phyloP scores from a whole-genome alignment of 164 flowering plant genomes.

The Umbilicus rupestris region DNA sequence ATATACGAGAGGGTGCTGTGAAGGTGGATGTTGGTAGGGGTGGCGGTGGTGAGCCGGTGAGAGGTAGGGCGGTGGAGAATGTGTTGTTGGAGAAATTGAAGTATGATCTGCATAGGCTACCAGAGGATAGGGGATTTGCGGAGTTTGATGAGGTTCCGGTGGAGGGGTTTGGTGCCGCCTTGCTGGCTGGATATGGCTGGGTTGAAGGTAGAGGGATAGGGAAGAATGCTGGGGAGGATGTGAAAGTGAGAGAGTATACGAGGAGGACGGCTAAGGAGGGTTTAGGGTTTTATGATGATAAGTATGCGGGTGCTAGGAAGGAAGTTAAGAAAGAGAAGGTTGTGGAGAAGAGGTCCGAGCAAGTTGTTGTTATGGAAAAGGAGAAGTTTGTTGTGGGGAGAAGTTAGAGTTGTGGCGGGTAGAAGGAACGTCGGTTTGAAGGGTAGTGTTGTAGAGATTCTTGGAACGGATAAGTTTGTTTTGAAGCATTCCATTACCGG shows the following conservation, averaged over 20 bases:
- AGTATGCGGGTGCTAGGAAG: conserved; percentile 11
- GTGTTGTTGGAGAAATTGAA: conserved; percentile 35
- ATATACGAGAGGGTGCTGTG: conserved; percentile 1
- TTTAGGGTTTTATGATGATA: conserved; percentile 31
- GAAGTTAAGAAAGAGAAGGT: conserved; percentile 14
- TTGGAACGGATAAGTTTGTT: conserved; percentile 21
- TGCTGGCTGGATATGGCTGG: conserved; percentile 77
- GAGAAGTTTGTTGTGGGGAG: conserved; percentile 1
- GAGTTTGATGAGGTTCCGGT: conserved; percentile 55
- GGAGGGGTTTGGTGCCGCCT: conserved; percentile 65
- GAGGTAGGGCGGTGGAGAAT: conserved; percentile 18
- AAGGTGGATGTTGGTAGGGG: not conserved
- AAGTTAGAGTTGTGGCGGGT: conserved; percentile 29
- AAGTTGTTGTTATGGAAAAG: conserved; percentile 10
- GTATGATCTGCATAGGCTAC: conserved; percentile 42
- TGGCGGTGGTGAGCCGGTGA: not conserved
- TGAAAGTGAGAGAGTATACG: conserved; percentile 30
- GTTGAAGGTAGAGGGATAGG: conserved; percentile 63
- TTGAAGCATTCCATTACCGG: conserved; percentile 31
- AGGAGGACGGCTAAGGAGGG: conserved; percentile 35
- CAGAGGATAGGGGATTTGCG: conserved; percentile 47
- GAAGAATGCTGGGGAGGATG: conserved; percentile 51
- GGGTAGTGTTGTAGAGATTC: conserved; percentile 34
- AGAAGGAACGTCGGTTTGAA: conserved; percentile 30
- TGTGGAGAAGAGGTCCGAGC: not conserved